These are phyloP conservation scores for Penicillium argentinense DNA, from an alignment of 495 filamentous ascomycete species.

Conservation along the genomic window DNA sequence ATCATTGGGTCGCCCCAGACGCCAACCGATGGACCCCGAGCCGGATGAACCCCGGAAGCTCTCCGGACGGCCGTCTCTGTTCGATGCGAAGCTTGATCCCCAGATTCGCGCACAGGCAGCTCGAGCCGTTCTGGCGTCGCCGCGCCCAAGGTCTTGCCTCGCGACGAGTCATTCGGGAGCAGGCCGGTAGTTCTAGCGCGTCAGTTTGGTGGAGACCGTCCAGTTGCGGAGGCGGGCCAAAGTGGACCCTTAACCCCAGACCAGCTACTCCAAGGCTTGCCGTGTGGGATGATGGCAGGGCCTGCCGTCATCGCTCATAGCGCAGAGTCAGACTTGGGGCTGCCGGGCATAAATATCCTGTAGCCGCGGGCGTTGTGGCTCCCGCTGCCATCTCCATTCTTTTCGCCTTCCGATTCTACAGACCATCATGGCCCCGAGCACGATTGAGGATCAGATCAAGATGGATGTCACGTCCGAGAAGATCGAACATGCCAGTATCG, in stretches of 20 bases:
- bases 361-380: too few relatives aligned
- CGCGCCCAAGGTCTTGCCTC: neutral
- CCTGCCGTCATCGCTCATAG: constrained; percentile 4
- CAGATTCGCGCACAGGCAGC: too few relatives aligned
- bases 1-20: too few relatives aligned
- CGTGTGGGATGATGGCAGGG: constrained; percentile 5
- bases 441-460: constrained; percentile 5
- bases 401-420: neutral
- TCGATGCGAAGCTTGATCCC: too few relatives aligned
- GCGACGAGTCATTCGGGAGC: neutral
- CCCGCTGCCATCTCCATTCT: neutral
- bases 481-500: constrained; percentile 17
- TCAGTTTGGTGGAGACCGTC: constrained; percentile 2
- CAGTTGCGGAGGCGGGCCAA: constrained; percentile 9
- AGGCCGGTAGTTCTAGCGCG: constrained; percentile 11
- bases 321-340: neutral
- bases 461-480: constrained; percentile 16
- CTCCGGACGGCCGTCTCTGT: too few relatives aligned
- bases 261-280: neutral
- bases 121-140: too few relatives aligned
- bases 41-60: too few relatives aligned
- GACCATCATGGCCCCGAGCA: constrained; percentile 3
- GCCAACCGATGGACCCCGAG: too few relatives aligned
- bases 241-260: constrained; percentile 7
- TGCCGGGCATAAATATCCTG: constrained; percentile 4